Base-by-base conservation (phyloP, 1,284 basidiomycete genomes). In the Malassezia globosa region DNA sequence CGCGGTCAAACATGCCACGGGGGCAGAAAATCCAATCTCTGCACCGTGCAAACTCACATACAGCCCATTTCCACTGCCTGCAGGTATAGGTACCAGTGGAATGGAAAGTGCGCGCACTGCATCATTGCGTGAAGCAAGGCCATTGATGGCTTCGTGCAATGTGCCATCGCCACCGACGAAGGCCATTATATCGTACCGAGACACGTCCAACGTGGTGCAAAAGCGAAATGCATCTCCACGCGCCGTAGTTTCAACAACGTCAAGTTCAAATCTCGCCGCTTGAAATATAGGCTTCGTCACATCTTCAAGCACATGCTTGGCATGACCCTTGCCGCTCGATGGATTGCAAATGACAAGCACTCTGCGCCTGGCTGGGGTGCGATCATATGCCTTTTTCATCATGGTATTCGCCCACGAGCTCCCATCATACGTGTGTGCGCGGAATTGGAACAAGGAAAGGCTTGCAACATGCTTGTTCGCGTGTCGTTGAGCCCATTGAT, bases 81-180 rank as follows among this genome's bases (percentile, higher is more conserved):
- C 82, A 2, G 94, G 88, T 57, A 97, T 82, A 1, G 86, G 87
- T 1, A 81, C 82, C 21, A 96, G 73, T 0, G 89, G 87, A 35
- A 82, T 81, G n/a, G 13, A 8, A 38, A 96, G 79, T 0, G 87
- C 89, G 37, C 76, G 76, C 16, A 74, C 72, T 0, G 85, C 83
- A 44, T 85, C 78, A 7, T 76, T 68, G 46, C 88, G 82, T 35
- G 79, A 74, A 1, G 85, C 83, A 41, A 95, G 80, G 2, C 90
- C 94, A 66, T 97, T 96, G 64, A 94, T 67, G n/a, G 92, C 77
- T 72, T 96, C 90, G 66, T 90, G 86, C 7, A 89, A 68, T 35
- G 88, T 77, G 5, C 90, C 90, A 68, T 96, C 90, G 0, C 90
- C 90, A 0, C 87, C 89, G 19, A 92, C 80, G 7, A 81, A 75